Conservation (phyloP, 1,284 basidiomycete species). For the Cutaneotrichosporon cutaneum region DNA sequence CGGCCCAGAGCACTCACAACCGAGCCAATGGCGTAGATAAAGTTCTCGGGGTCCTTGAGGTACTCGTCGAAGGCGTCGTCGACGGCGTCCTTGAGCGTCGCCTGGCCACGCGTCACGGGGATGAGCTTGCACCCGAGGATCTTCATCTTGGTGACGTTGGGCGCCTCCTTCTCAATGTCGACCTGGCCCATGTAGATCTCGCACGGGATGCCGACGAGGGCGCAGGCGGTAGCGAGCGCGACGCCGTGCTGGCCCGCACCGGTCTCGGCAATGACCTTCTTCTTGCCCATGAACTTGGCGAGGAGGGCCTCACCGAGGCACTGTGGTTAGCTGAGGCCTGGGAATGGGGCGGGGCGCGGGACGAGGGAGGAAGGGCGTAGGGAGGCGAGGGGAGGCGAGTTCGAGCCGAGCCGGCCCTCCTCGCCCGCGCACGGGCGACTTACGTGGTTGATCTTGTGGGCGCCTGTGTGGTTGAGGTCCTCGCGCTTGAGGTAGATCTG, state of each 20-base stretch:
- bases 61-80: conserved; percentile 56
- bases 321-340: conserved; percentile 2
- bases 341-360: no score
- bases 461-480: conserved; percentile 78
- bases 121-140: conserved; percentile 96
- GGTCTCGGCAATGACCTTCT: conserved; percentile 86
- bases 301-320: conserved; percentile 83
- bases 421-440: conserved; percentile 30
- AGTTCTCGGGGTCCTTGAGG: conserved; percentile 95
- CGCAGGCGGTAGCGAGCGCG: conserved; percentile 96
- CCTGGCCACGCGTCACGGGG: conserved; percentile 88
- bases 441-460: conserved; percentile 93
- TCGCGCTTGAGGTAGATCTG: conserved; percentile 89
- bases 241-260: conserved; percentile 99
- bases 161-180: conserved; percentile 64
- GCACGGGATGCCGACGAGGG: conserved; percentile 93
- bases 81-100: conserved; percentile 96
- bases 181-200: conserved; percentile 95
- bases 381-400: neutral
- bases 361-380: no score
- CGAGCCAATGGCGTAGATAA: conserved; percentile 94
- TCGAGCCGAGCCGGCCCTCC: neutral
- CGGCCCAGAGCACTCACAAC: conserved; percentile 58
- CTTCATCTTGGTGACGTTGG: conserved; percentile 96
- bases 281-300: conserved; percentile 89